Evolutionary conservation across 1,139 yeast genomes (phyloP).

Genomic region (Saccharomyces hybrid): DNA sequence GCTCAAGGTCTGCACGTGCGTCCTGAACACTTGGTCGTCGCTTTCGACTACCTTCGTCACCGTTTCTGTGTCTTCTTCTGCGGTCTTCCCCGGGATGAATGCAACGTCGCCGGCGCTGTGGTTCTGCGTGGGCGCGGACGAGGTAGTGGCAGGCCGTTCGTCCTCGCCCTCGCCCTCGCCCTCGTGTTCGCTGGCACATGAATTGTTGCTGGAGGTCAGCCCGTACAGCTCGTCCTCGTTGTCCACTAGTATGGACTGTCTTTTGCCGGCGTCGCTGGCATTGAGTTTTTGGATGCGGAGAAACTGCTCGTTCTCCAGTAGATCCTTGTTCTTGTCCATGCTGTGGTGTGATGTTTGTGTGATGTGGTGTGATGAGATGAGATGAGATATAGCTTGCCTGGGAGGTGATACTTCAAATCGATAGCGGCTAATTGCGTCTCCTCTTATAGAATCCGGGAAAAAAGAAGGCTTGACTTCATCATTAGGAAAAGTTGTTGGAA

Average conservation of each 20-base stretch:
- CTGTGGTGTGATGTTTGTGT: not conserved
- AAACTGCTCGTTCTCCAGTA: slow-evolving; percentile 14
- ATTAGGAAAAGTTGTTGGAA: not conserved
- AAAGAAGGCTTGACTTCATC: not conserved
- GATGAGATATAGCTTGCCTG: not conserved
- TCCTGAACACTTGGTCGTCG: not conserved
- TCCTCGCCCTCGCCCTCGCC: not conserved
- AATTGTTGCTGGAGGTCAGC: not conserved
- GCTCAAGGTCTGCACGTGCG: not conserved
- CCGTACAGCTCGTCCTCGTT: slow-evolving; percentile 20
- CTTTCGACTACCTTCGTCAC: not conserved
- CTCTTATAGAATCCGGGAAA: not conserved
- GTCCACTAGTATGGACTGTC: slow-evolving; percentile 14
- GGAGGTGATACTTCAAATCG: not conserved
- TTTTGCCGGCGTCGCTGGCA: slow-evolving; percentile 6
- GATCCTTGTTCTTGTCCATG: slow-evolving; percentile 9
- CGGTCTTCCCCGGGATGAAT: not conserved
- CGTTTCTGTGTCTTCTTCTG: not conserved
- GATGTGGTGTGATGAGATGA: too few species aligned
- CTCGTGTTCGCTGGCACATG: not conserved
- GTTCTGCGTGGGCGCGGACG: not conserved
- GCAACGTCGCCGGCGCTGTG: not conserved
- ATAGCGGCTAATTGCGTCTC: not conserved
- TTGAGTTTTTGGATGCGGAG: slow-evolving; percentile 15
- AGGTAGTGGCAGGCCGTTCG: too few species aligned